phyloP scores from a whole-genome alignment of 768 basidiomycete genomes.

The Suillus cothurnatus region DNA sequence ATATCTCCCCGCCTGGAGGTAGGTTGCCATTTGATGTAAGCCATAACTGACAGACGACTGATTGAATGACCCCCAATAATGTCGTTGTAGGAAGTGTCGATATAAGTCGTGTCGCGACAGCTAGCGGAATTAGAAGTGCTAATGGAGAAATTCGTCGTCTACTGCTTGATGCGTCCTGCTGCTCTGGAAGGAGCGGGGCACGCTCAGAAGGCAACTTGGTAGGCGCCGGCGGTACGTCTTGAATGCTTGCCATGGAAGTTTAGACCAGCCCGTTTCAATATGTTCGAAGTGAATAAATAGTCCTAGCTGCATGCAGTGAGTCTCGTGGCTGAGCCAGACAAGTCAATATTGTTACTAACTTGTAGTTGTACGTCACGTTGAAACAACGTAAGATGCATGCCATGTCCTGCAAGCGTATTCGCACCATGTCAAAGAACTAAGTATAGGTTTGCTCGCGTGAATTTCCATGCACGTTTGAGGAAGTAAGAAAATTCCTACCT shows the following conservation, averaged over 20 bases:
- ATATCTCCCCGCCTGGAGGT: conserved; percentile 10
- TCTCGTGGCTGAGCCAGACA: not conserved
- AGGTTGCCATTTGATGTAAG: conserved; percentile 17
- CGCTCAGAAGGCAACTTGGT: not conserved
- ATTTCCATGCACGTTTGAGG: not conserved
- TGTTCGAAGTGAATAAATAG: not conserved
- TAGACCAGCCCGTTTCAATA: not conserved
- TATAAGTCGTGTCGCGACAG: conserved; percentile 26
- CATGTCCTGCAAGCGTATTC: not conserved
- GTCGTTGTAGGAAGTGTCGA: conserved; percentile 27
- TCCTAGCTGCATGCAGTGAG: not conserved
- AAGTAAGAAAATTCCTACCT: not conserved
- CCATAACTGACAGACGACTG: conserved; percentile 30
- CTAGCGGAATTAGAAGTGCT: conserved; percentile 30
- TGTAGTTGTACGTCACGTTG: not conserved
- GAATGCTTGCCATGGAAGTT: not conserved
- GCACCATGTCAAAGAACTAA: not conserved
- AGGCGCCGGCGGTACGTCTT: not conserved
- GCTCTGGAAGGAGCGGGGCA: not conserved
- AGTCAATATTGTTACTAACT: not conserved
- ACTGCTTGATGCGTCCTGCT: not conserved
- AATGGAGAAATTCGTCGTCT: conserved; percentile 14
- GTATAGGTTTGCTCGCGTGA: not conserved
- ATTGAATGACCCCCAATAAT: conserved; percentile 26
- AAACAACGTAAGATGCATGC: not conserved